Conservation (phyloP, 306 rosid genomes). For the Casuarina equisetifolia region DNA sequence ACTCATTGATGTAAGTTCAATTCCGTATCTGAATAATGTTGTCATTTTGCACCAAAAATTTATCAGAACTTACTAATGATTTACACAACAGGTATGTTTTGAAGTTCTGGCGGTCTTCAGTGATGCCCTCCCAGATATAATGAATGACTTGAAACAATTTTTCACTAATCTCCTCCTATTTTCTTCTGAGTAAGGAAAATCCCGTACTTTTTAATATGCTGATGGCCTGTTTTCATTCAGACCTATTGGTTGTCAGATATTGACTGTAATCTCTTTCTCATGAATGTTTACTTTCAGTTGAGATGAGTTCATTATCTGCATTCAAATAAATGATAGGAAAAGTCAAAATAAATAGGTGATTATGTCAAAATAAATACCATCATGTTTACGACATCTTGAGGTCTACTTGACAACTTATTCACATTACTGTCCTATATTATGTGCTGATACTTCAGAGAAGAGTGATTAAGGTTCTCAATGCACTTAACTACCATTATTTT, state of each 20-base stretch:
- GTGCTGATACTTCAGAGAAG: not conserved
- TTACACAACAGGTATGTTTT: slow-evolving; percentile 45
- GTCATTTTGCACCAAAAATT: not conserved
- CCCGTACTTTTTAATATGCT: not conserved
- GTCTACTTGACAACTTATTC: slow-evolving; percentile 3
- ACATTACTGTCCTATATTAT: not conserved
- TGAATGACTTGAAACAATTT: slow-evolving; percentile 49
- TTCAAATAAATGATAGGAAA: not conserved
- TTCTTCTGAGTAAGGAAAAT: slow-evolving; percentile 51
- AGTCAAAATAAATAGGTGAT: too few relatives aligned
- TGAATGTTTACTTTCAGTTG: slow-evolving; percentile 5
- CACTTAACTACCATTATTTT: not conserved
- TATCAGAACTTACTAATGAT: slow-evolving; percentile 8
- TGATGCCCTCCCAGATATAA: slow-evolving; percentile 54
- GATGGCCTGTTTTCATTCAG: not conserved
- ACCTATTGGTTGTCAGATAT: not conserved
- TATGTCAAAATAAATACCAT: not conserved
- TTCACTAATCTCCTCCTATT: slow-evolving; percentile 50
- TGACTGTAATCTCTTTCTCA: not conserved
- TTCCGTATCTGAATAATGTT: not conserved
- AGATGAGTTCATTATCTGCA: not conserved
- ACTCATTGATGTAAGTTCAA: slow-evolving; percentile 39
- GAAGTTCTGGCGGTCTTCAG: slow-evolving; percentile 33
- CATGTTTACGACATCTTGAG: slow-evolving; percentile 5
- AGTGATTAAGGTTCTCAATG: not conserved